phyloP scores from a whole-genome alignment of 371 early-diverging fungal genomes.

The Umbelopsis sp. region DNA sequence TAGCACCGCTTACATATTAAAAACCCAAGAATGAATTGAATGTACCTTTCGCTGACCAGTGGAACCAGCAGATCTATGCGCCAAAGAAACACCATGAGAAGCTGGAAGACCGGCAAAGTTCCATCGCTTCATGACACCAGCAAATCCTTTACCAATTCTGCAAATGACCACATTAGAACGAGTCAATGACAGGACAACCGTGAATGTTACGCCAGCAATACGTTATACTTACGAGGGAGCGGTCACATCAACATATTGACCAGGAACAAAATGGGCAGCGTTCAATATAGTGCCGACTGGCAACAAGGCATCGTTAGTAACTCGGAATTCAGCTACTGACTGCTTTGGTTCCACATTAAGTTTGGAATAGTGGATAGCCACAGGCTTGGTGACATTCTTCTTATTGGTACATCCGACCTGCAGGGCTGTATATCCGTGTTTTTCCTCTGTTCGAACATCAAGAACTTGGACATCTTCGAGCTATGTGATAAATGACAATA shows the following conservation, averaged over 20 bases:
- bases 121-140: conserved; percentile 97
- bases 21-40: background rate
- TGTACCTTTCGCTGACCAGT: conserved; percentile 88
- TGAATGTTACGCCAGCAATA: background rate
- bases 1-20: background rate
- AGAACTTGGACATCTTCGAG: conserved; percentile 77
- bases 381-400: conserved; percentile 68
- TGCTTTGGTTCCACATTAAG: conserved; percentile 77
- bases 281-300: conserved; percentile 79
- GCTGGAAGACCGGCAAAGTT: conserved; percentile 92
- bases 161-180: background rate
- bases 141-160: conserved; percentile 95
- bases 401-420: conserved; percentile 83
- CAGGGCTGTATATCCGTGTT: conserved; percentile 67
- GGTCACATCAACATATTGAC: conserved; percentile 92
- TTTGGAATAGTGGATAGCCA: conserved; percentile 76
- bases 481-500: conserved; percentile 34
- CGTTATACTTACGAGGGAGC: conserved; percentile 70
- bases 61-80: conserved; percentile 93
- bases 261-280: conserved; percentile 91
- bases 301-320: conserved; percentile 84
- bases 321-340: conserved; percentile 80
- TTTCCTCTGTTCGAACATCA: conserved; percentile 63
- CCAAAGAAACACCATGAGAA: conserved; percentile 91
- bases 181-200: background rate